phyloP scores from a whole-genome alignment of 345 rosid species.

The Ceriops zippeliana region DNA sequence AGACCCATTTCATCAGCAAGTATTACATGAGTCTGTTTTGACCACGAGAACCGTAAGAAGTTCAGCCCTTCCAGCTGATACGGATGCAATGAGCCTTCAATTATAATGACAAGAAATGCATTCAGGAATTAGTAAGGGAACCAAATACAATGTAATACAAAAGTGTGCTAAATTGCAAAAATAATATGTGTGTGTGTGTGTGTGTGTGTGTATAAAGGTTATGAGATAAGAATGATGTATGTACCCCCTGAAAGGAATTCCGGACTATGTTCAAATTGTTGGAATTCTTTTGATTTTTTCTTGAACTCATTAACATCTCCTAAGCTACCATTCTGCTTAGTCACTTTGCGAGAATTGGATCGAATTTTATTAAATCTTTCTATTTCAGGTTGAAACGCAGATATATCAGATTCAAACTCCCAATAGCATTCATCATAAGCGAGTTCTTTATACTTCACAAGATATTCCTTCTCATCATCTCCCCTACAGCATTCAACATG shows the following conservation, averaged over 20 bases:
- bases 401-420: constrained; percentile 92
- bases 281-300: constrained; percentile 75
- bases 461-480: constrained; percentile 73
- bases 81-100: constrained; percentile 87
- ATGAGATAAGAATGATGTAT: constrained; percentile 14
- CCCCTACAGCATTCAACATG: constrained; percentile 57
- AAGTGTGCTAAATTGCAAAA: constrained; percentile 9
- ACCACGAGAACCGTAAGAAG: constrained; percentile 93
- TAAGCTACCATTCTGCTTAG: constrained; percentile 46
- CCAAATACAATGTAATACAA: constrained; percentile 7
- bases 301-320: constrained; percentile 46
- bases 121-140: constrained; percentile 19
- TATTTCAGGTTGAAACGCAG: constrained; percentile 85
- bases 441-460: constrained; percentile 96
- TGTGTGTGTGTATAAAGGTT: neutral
- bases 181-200: neutral
- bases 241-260: constrained; percentile 91
- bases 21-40: constrained; percentile 93
- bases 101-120: constrained; percentile 23
- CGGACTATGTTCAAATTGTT: constrained; percentile 77
- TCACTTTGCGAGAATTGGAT: constrained; percentile 50
- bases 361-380: constrained; percentile 69
- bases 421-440: constrained; percentile 95
- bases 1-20: constrained; percentile 99
- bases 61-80: constrained; percentile 98